Base-by-base conservation (phyloP, 2,329 filamentous ascomycete genomes). In the Talaromyces marneffei region DNA sequence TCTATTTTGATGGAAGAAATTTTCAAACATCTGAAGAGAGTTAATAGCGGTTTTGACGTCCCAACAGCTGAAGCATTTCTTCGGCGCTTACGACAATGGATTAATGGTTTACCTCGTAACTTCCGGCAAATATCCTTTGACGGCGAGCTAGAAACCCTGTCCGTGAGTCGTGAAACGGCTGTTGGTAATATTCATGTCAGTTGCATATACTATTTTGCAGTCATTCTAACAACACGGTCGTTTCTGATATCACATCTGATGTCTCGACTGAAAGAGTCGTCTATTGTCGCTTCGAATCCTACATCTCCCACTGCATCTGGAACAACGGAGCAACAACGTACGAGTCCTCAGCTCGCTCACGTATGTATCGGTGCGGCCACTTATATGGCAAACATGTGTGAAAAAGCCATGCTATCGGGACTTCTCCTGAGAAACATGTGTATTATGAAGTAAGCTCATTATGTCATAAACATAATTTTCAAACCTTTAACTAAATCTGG, bases 161-260 rank as follows among this genome's bases (percentile, higher is more conserved):
- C 64, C 50, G 62, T 60, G 4, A 66, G 66, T 2, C 69, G 70
- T 44, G 71, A 76, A 18, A 74, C 73, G 0, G 75, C 77, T 2
- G 76, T 83, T 27, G 79, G 78, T 0, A 83, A 78, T 25, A 74
- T 84, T 1, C 82, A 85, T 59, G 78, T 86, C 5, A 80, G 82
- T 0, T 85, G 83, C 61, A 72, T 81, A 0, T 86, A 86, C 65
- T 85, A 86, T 64, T 83, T 85, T 59, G 81, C 82, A 0, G 81
- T 85, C 0, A 85, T 83, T 20, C 68, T 85, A 0, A 80, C 82
- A 2, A 85, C 83, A 0, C 75, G 83, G 1, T 83, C 83, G 0
- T 80, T 85, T 29, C 68, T 86, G 8, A 81, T 85, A 25, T 80
- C 48, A 3, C 60, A 62, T 46, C 33, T 62, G 48, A 62, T 62